Conservation (phyloP, 163 green algal genomes). For the Scenedesmus sp. region DNA sequence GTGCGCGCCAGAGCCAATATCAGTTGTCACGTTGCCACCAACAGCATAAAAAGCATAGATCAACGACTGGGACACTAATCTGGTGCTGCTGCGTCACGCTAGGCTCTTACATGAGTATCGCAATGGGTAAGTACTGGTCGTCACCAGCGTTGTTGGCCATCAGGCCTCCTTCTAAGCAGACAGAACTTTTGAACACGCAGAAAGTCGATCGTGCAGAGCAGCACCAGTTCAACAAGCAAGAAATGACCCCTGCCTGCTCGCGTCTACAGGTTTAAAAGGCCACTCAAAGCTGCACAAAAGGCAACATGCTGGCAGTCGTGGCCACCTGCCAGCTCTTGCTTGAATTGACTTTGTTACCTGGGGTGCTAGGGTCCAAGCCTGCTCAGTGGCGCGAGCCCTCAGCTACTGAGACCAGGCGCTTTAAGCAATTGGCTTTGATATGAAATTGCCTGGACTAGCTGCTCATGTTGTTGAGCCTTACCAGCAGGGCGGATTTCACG, state of each 20-base stretch:
- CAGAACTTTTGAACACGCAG: background rate
- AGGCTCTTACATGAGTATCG: slow-evolving; percentile 88
- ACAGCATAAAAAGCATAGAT: background rate
- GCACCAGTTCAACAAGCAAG: slow-evolving; percentile 20
- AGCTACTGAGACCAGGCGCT: too few relatives aligned
- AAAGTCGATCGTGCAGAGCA: background rate
- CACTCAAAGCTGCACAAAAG: background rate
- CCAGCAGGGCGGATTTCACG: background rate
- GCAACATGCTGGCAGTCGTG: background rate
- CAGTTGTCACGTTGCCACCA: background rate
- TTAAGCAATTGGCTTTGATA: too few relatives aligned
- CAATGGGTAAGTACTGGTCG: slow-evolving; percentile 90
- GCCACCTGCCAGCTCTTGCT: background rate
- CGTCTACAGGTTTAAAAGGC: background rate
- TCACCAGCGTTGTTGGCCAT: slow-evolving; percentile 60
- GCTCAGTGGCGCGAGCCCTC: background rate
- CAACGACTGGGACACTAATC: background rate
- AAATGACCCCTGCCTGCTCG: background rate
- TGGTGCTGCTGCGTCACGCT: background rate
- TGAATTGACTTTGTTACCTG: background rate
- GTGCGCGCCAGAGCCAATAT: too few relatives aligned
- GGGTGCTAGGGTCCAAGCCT: background rate
- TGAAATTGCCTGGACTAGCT: too few relatives aligned
- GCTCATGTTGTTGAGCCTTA: background rate
- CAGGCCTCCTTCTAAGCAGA: background rate